Conservation (phyloP, 495 filamentous ascomycete genomes). For the Immersiella caudata region DNA sequence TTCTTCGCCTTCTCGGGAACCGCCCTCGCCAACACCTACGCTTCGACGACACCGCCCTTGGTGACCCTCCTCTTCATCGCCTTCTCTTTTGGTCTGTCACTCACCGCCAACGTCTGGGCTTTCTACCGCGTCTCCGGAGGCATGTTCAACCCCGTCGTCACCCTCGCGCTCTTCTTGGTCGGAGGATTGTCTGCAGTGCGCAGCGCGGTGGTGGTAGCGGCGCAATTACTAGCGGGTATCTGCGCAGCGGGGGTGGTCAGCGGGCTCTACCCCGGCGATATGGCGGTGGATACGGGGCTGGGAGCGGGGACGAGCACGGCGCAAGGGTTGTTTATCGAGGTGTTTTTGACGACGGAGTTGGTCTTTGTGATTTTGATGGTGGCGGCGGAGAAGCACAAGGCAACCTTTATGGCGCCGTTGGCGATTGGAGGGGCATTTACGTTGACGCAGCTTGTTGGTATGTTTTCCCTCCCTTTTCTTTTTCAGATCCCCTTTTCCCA, state of each 20-base stretch:
- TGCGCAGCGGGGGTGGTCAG: slow-evolving; percentile 59
- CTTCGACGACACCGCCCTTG: slow-evolving; percentile 32
- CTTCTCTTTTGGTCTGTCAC: slow-evolving; percentile 72
- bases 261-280: slow-evolving; percentile 61
- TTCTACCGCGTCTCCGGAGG: slow-evolving; percentile 82
- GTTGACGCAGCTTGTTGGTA: slow-evolving; percentile 64
- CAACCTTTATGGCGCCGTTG: slow-evolving; percentile 75
- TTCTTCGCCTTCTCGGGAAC: slow-evolving; percentile 80
- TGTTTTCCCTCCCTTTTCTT: no score
- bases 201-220: slow-evolving; percentile 50
- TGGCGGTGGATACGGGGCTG: slow-evolving; percentile 63
- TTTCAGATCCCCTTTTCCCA: not conserved
- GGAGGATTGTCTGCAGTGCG: slow-evolving; percentile 56
- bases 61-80: slow-evolving; percentile 67
- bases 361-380: slow-evolving; percentile 81
- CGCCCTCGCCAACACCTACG: slow-evolving; percentile 64
- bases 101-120: slow-evolving; percentile 81
- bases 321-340: slow-evolving; percentile 75
- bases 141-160: slow-evolving; percentile 78
- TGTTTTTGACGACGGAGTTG: slow-evolving; percentile 76
- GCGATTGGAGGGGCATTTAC: slow-evolving; percentile 76
- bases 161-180: slow-evolving; percentile 58
- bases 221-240: slow-evolving; percentile 62
- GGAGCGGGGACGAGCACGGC: slow-evolving; percentile 58
- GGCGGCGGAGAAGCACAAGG: slow-evolving; percentile 81